Percentiles rank a stretch among this genome's conserved stretches.
phyloP scores from a whole-genome alignment of 73 alveolate genomes.

The Symbiodinium natans region DNA sequence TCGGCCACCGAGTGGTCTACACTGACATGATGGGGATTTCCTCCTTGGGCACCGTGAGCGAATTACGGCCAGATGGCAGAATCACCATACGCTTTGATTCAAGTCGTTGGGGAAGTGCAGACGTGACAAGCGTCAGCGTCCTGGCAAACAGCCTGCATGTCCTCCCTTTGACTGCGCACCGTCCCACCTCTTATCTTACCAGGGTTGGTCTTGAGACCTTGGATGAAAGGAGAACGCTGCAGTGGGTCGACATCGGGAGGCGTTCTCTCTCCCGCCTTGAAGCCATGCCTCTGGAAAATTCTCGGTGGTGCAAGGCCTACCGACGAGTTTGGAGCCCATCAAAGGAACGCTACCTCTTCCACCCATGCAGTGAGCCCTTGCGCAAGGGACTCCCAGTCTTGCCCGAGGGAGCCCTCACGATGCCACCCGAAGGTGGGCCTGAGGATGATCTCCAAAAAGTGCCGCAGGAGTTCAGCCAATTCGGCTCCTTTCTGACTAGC shows the following conservation, averaged over 20 bases:
- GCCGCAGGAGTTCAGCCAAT: background rate
- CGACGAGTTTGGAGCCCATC: background rate
- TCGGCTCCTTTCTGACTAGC: background rate
- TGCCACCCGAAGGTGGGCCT: background rate
- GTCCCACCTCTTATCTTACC: background rate
- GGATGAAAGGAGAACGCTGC: background rate
- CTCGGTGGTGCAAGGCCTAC: background rate
- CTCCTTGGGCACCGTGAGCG: background rate
- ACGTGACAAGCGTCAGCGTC: background rate
- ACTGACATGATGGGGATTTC: background rate
- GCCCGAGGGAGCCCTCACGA: background rate
- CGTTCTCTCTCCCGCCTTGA: background rate
- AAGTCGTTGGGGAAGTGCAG: no score
- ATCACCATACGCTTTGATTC: no score
- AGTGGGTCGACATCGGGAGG: background rate
- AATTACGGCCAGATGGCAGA: no score
- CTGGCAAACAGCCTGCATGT: background rate
- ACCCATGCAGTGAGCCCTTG: background rate
- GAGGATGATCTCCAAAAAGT: background rate
- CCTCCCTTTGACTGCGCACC: background rate
- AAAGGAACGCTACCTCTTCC: background rate
- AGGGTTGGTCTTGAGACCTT: background rate
- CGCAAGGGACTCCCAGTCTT: background rate
- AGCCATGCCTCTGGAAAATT: background rate
- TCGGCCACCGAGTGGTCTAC: background rate